Evolutionary conservation across 2,329 filamentous ascomycete genomes (phyloP), one percentile per base, ranked within the genome.

Genomic region (Cryphonectria nitschkei): DNA sequence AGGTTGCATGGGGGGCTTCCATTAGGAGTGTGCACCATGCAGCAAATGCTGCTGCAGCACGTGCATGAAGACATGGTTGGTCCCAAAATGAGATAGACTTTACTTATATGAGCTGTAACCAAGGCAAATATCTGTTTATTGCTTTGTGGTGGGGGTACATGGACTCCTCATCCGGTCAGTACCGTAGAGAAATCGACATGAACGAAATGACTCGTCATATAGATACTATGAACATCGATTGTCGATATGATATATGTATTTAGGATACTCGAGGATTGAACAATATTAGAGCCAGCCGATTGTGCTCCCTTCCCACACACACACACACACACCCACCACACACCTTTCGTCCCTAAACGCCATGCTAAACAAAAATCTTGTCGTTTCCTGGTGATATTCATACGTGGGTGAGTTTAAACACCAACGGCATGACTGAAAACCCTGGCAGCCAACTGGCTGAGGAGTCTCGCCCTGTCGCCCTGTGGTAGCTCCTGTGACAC

Each of bases 381-480:
- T 34, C 54, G 43, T n/a, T 34, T 66, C 43, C 60, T 16, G 2
- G 41, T 29, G 6, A 7, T 7, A 46, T 13, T 16, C 58, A 11
- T 37, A 11, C 37, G 37, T 16, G 22, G n/a, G 46, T 9, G 9
- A 39, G 8, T n/a, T 73, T 54, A 87, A 41, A 85, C 80, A 8
- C 90, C 89, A 50, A 93, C 91, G 29, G 91, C 92, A 79, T 94
- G 92, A 74, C 92, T 93, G 78, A 98, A 95, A 1, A 98, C 92
- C 81, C 93, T 95, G 41, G 90, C 90, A 1, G 95, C 95, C 78
- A 98, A 82, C 81, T 97, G 93, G 78, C 90, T 92, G 73, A 98
- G 84, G 76, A 99, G 81, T 80, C 90, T 90, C 68, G 94, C 90
- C 78, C 93, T 92, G 77, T 97, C 95, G 66, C 86, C 86, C 80